Evolutionary conservation across 441 rosid species (phyloP).

Genomic region (Pelargonium fulgidum): DNA sequence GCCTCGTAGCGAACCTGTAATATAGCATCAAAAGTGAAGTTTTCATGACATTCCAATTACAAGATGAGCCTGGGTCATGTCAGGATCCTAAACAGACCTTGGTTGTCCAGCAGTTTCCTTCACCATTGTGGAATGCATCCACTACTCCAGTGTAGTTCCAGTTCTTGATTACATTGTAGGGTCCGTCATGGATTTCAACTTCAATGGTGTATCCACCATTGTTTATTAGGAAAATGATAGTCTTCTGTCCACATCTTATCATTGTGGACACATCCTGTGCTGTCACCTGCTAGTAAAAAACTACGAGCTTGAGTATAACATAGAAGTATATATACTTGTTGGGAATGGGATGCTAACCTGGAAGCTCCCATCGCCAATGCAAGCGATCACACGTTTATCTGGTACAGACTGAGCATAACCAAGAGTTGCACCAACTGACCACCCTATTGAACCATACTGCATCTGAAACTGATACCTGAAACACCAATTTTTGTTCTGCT

Average conservation of each 20-base stretch:
- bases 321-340: neutral
- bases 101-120: neutral
- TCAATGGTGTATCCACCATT: conserved; percentile 96
- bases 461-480: conserved; percentile 85
- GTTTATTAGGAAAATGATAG: conserved; percentile 72
- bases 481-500: conserved; percentile 9
- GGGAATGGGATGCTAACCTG: conserved; percentile 37
- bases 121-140: neutral
- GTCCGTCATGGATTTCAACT: conserved; percentile 91
- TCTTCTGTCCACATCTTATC: conserved; percentile 62
- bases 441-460: conserved; percentile 92
- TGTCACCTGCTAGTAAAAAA: conserved; percentile 42
- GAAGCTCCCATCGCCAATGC: conserved; percentile 90
- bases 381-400: conserved; percentile 71
- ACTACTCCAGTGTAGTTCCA: conserved; percentile 33
- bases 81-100: neutral
- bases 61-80: no score
- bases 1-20: neutral
- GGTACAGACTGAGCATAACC: conserved; percentile 86
- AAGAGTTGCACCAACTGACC: conserved; percentile 89
- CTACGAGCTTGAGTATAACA: neutral
- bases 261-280: conserved; percentile 87
- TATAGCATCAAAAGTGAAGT: no score
- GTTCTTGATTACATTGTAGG: conserved; percentile 91
- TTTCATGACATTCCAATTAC: no score